These are phyloP conservation scores for Conringia planisiliqua DNA, from an alignment of 345 rosid species.

Conservation along the genomic window DNA sequence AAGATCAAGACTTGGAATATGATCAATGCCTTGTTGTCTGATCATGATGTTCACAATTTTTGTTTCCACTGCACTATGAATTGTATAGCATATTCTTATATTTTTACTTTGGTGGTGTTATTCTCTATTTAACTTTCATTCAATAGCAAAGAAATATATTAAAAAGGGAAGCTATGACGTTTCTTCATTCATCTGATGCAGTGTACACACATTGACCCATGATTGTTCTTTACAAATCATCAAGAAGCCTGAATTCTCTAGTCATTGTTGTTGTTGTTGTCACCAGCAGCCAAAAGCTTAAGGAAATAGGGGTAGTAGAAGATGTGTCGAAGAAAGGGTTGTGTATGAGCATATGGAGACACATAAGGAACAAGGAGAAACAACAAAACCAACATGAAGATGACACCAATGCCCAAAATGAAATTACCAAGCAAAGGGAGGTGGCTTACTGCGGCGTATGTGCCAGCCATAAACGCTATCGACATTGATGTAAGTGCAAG, in stretches of 20 bases:
- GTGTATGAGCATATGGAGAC: neutral
- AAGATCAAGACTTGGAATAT: neutral
- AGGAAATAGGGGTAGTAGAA: constrained; percentile 10
- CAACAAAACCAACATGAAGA: neutral
- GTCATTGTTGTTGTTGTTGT: neutral
- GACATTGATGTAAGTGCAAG: constrained; percentile 3
- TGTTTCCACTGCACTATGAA: no score
- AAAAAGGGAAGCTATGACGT: no score
- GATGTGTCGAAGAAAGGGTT: constrained; percentile 2
- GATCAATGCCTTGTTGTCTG: neutral
- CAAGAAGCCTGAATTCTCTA: neutral
- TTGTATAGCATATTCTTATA: no score
- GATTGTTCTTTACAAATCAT: neutral
- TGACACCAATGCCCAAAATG: neutral
- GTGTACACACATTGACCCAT: neutral
- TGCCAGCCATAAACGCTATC: constrained; percentile 13
- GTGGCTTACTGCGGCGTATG: no score
- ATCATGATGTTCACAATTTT: neutral
- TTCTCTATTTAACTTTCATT: no score
- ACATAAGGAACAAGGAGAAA: constrained; percentile 3
- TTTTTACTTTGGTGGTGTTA: no score
- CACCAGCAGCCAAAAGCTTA: constrained; percentile 11
- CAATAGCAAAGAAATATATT: no score
- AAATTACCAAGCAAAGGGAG: neutral
- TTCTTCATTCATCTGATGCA: neutral